phyloP scores from a whole-genome alignment of 441 rosid species.

The Pelargonium australe region DNA sequence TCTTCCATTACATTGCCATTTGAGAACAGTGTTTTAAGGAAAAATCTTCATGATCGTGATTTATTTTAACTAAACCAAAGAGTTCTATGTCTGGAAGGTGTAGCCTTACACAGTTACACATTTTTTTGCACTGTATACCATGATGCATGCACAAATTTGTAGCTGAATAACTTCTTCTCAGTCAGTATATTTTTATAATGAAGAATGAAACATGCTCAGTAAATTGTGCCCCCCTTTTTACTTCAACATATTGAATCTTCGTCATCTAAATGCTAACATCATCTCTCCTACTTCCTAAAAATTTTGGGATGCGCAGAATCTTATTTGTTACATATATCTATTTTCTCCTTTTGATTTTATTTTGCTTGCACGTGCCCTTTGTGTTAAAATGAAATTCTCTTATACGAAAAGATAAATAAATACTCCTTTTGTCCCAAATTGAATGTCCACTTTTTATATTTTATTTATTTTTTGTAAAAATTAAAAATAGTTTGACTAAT shows the following conservation, averaged over 20 bases:
- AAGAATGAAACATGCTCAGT: not conserved
- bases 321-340: not conserved
- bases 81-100: not conserved
- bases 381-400: not conserved
- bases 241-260: not conserved
- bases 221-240: not conserved
- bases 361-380: not conserved
- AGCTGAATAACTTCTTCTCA: not conserved
- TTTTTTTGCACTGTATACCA: not conserved
- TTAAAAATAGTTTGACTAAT: no score
- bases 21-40: not conserved
- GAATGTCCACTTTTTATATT: no score
- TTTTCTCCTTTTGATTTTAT: not conserved
- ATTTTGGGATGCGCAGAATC: not conserved
- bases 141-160: not conserved
- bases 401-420: not conserved
- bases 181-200: not conserved
- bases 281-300: not conserved
- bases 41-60: not conserved
- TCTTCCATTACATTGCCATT: not conserved
- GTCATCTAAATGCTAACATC: not conserved
- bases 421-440: not conserved
- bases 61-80: not conserved
- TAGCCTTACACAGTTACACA: not conserved
- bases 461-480: no score